A percentile compares a stretch with the other conserved stretches of the same genome.
phyloP scores from a whole-genome alignment of 106 monocot species.

The Dendrobium chrysotoxum region DNA sequence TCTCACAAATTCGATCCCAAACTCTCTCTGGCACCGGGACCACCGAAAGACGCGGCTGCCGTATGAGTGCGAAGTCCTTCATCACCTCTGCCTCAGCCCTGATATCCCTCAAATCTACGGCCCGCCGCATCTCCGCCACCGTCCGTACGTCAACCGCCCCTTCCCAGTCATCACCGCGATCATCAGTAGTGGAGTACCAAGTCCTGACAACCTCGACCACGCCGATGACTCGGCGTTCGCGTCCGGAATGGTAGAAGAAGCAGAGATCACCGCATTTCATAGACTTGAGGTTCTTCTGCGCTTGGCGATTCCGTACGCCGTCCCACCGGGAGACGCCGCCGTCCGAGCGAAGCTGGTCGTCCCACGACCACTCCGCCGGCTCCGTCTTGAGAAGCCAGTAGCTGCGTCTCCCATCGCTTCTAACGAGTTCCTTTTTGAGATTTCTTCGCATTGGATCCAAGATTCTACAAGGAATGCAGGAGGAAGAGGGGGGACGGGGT shows the following conservation, averaged over 20 bases:
- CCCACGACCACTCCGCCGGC: conserved; percentile 92
- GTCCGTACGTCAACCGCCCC: conserved; percentile 74
- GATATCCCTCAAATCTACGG: conserved; percentile 67
- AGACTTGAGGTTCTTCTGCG: conserved; percentile 66
- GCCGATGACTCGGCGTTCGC: conserved; percentile 55
- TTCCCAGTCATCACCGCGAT: conserved; percentile 13
- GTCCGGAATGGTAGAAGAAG: conserved; percentile 97
- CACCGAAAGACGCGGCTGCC: conserved; percentile 82
- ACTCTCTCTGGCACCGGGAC: conserved; percentile 57
- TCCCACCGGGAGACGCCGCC: conserved; percentile 76
- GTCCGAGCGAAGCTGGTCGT: conserved; percentile 42
- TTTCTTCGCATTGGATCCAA: not conserved
- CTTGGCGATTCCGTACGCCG: conserved; percentile 86
- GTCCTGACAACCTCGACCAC: conserved; percentile 64
- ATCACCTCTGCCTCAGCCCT: conserved; percentile 39
- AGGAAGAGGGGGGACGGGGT: too few relatives aligned
- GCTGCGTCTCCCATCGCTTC: not conserved
- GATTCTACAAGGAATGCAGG: not conserved
- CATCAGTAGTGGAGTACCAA: conserved; percentile 41
- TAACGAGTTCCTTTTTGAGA: too few relatives aligned
- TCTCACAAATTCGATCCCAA: conserved; percentile 74
- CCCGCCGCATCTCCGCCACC: conserved; percentile 58
- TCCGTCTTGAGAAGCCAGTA: conserved; percentile 95
- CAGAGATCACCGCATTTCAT: conserved; percentile 72
- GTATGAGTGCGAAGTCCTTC: conserved; percentile 60